These are phyloP conservation scores for Rugonectria rugulosa DNA, from an alignment of 2,329 filamentous ascomycete species.

Conservation along the genomic window DNA sequence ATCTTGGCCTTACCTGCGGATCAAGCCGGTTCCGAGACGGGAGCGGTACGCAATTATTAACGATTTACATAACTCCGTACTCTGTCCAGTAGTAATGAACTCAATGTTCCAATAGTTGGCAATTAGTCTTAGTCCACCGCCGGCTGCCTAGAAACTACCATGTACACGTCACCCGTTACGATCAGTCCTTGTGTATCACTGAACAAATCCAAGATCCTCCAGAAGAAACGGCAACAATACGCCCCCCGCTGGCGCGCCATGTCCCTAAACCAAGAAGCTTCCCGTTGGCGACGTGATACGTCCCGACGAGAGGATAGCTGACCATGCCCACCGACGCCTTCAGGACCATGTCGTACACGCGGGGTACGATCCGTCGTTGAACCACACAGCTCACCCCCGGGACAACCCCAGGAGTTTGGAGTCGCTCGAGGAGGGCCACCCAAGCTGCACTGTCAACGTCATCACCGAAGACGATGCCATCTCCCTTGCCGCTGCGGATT, in stretches of 20 bases:
- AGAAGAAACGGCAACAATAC: slow-evolving; percentile 42
- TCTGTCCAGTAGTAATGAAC: no score
- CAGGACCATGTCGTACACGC: slow-evolving; percentile 44
- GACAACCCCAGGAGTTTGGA: slow-evolving; percentile 15
- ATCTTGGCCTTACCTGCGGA: no score
- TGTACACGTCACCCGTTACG: background rate
- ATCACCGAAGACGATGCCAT: slow-evolving; percentile 50
- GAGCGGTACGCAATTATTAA: no score
- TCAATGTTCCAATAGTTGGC: no score
- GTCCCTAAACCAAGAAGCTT: slow-evolving; percentile 40
- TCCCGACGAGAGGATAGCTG: slow-evolving; percentile 44
- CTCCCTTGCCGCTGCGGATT: slow-evolving; percentile 48
- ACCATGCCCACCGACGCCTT: slow-evolving; percentile 33
- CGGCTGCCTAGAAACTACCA: background rate
- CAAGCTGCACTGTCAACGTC: slow-evolving; percentile 42
- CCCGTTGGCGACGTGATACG: slow-evolving; percentile 43
- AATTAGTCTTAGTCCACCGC: background rate
- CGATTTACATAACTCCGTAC: no score
- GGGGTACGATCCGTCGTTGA: slow-evolving; percentile 42
- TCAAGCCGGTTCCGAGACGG: no score
- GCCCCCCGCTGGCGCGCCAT: slow-evolving; percentile 42
- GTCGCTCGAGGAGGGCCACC: slow-evolving; percentile 32
- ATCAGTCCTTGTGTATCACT: slow-evolving; percentile 31
- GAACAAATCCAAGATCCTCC: slow-evolving; percentile 47
- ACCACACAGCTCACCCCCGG: slow-evolving; percentile 35